Conservation (phyloP, 805 yeast species). For the Myxozyma geophila region DNA sequence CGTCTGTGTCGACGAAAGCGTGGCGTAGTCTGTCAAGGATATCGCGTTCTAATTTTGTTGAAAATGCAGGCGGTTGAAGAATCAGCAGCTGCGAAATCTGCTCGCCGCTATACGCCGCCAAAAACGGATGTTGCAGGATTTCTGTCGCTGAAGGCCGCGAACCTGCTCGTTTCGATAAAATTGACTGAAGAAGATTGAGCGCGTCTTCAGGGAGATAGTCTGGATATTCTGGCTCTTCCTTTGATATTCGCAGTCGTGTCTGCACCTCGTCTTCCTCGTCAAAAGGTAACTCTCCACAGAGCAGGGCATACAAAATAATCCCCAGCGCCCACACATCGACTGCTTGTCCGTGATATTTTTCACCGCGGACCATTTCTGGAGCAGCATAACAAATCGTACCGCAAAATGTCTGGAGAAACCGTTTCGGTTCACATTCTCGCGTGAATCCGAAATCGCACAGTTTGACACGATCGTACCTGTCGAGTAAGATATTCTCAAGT, state of each 20-base stretch:
- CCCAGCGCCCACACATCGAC: conserved; percentile 94
- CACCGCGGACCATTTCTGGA: conserved; percentile 76
- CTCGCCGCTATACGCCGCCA: conserved; percentile 19
- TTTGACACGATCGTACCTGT: conserved; percentile 69
- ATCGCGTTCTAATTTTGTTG: conserved; percentile 64
- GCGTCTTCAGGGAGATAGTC: conserved; percentile 56
- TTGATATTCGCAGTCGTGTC: conserved; percentile 63
- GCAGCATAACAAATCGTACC: conserved; percentile 98
- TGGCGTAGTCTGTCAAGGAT: conserved; percentile 63
- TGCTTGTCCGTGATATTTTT: conserved; percentile 54
- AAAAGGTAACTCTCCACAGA: conserved; percentile 89
- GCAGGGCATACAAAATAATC: conserved; percentile 79
- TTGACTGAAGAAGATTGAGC: conserved; percentile 53
- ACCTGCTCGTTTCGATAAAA: conserved; percentile 70
- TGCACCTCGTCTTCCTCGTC: conserved; percentile 74
- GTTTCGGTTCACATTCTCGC: conserved; percentile 65
- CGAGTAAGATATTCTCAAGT: conserved; percentile 66
- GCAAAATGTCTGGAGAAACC: conserved; percentile 77
- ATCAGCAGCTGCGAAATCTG: conserved; percentile 51
- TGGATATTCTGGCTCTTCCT: conserved; percentile 65
- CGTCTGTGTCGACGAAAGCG: conserved; percentile 66
- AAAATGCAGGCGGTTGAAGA: conserved; percentile 53
- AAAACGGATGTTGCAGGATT: conserved; percentile 57
- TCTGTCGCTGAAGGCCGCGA: conserved; percentile 61
- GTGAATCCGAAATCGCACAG: conserved; percentile 94